Conservation (phyloP, 1,284 basidiomycete species). For the Ustilago bromivora region DNA sequence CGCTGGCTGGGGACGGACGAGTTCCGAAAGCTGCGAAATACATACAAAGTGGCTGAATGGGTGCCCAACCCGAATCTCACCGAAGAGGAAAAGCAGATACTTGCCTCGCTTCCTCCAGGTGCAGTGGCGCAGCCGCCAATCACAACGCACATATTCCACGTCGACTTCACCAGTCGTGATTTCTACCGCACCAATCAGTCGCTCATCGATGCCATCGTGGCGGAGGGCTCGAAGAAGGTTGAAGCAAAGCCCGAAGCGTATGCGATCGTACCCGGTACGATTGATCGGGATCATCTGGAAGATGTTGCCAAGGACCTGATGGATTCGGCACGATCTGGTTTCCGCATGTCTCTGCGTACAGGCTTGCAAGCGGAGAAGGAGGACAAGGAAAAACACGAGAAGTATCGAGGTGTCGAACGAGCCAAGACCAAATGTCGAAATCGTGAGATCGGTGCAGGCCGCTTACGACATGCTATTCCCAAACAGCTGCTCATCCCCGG, state of each 20-base stretch:
- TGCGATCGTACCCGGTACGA: slow-evolving; percentile 51
- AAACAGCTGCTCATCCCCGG: slow-evolving; percentile 52
- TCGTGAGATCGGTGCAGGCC: slow-evolving; percentile 52
- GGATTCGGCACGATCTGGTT: slow-evolving; percentile 54
- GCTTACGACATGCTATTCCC: slow-evolving; percentile 51
- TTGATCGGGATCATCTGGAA: slow-evolving; percentile 50
- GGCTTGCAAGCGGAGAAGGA: slow-evolving; percentile 53
- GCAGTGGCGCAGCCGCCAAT: slow-evolving; percentile 48
- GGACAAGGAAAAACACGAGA: slow-evolving; percentile 58
- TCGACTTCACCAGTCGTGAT: slow-evolving; percentile 50
- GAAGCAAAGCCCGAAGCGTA: slow-evolving; percentile 54
- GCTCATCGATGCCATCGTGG: slow-evolving; percentile 53
- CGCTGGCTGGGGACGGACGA: slow-evolving; percentile 57
- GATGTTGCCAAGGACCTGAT: slow-evolving; percentile 60
- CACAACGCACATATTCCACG: slow-evolving; percentile 55
- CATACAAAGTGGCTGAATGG: slow-evolving; percentile 56
- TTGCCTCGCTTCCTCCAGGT: slow-evolving; percentile 38
- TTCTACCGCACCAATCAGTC: slow-evolving; percentile 55
- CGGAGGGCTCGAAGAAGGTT: slow-evolving; percentile 44
- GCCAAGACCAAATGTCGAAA: slow-evolving; percentile 53
- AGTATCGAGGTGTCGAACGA: slow-evolving; percentile 53
- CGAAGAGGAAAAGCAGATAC: slow-evolving; percentile 44
- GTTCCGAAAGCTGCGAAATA: slow-evolving; percentile 53
- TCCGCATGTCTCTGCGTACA: slow-evolving; percentile 52
- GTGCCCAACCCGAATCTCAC: slow-evolving; percentile 48